These are phyloP conservation scores for Penicillium sp. DNA, from an alignment of 2,329 filamentous ascomycete species.

Conservation along the genomic window DNA sequence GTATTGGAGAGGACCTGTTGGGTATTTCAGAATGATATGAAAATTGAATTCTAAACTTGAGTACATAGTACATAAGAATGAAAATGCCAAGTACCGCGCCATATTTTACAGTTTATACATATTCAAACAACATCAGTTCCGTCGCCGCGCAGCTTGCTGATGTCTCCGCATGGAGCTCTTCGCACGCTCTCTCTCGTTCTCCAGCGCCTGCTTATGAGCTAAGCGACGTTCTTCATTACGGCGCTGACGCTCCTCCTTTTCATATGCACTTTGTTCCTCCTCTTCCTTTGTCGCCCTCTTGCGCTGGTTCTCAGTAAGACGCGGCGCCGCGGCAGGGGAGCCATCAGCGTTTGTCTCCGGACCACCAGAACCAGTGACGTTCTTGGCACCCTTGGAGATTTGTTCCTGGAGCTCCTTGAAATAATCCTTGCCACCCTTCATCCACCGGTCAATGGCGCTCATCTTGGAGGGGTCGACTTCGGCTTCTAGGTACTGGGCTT, in stretches of 20 bases:
- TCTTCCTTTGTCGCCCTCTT: conserved; percentile 34
- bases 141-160: conserved; percentile 7
- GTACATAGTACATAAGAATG: conserved; percentile 17
- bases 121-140: conserved; percentile 12
- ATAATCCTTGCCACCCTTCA: conserved; percentile 33
- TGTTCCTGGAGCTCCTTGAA: conserved; percentile 23
- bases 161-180: conserved; percentile 10
- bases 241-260: conserved; percentile 34
- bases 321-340: conserved; percentile 16
- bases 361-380: conserved; percentile 19
- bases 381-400: conserved; percentile 22
- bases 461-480: conserved; percentile 9
- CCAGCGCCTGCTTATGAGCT: conserved; percentile 27
- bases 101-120: conserved; percentile 28
- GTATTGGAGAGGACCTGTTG: background rate
- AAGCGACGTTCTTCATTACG: conserved; percentile 35
- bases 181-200: conserved; percentile 26
- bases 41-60: background rate
- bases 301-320: conserved; percentile 33
- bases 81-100: conserved; percentile 21
- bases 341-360: conserved; percentile 22
- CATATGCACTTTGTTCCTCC: conserved; percentile 25
- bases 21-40: background rate
- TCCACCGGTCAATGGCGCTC: conserved; percentile 37
- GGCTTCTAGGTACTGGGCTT: background rate